phyloP scores from a whole-genome alignment of 768 basidiomycete species.

The Suillus placidus region DNA sequence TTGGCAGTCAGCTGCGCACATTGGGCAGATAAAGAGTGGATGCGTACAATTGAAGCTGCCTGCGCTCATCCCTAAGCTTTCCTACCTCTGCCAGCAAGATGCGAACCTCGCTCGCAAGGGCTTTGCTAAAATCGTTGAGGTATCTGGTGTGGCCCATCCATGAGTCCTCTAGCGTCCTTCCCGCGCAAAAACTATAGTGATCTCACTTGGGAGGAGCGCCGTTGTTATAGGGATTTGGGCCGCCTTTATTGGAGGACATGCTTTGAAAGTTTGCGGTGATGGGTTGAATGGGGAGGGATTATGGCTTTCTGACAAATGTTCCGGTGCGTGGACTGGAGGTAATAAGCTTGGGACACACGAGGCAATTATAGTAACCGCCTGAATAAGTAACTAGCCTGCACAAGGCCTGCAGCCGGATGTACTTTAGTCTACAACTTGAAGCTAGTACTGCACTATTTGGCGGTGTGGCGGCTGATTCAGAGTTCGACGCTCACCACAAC shows the following conservation, averaged over 20 bases:
- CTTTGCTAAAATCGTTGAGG: constrained; percentile 64
- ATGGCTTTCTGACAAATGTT: not conserved
- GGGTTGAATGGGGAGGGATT: not conserved
- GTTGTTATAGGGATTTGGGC: constrained; percentile 34
- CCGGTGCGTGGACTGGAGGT: not conserved
- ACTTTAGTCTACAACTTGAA: too few relatives aligned
- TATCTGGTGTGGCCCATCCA: constrained; percentile 38
- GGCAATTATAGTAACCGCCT: constrained; percentile 3
- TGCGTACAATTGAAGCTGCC: constrained; percentile 56
- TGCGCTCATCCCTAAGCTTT: constrained; percentile 60
- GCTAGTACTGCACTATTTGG: not conserved
- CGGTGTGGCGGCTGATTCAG: not conserved
- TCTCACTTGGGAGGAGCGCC: constrained; percentile 39
- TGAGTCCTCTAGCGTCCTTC: constrained; percentile 12
- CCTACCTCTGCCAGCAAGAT: constrained; percentile 63
- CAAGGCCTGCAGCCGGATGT: not conserved
- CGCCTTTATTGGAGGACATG: constrained; percentile 38
- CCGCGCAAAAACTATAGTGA: not conserved
- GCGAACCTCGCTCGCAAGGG: constrained; percentile 61
- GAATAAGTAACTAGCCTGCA: not conserved
- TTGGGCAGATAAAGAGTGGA: not conserved
- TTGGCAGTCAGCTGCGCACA: not conserved
- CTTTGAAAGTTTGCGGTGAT: constrained; percentile 1
- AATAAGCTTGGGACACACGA: constrained; percentile 7
- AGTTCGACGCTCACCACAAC: not conserved